Evolutionary conservation across 345 rosid species (phyloP).

Genomic region (Orychophragmus violaceus): DNA sequence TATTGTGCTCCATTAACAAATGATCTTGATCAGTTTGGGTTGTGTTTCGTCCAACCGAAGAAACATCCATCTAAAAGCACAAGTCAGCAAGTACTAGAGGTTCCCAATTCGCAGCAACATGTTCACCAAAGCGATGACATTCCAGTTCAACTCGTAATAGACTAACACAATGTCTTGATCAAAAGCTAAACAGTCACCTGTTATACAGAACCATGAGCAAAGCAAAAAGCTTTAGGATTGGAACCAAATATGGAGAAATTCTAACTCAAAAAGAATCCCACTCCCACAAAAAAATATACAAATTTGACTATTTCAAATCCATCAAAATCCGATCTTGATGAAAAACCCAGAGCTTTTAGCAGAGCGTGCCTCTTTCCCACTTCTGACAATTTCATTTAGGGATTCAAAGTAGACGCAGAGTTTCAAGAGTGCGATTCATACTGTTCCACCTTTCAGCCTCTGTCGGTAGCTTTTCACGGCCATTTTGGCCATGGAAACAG

Average conservation of each 20-base stretch:
- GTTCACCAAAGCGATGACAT: not conserved
- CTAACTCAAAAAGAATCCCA: no score
- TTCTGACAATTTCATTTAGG: no score
- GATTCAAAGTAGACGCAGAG: no score
- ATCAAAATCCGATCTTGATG: conserved; percentile 1
- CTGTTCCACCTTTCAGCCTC: no score
- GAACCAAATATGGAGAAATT: not conserved
- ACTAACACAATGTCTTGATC: not conserved
- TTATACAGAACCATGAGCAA: not conserved
- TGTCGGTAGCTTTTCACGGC: no score
- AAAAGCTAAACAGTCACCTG: conserved; percentile 12
- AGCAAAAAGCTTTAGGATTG: not conserved
- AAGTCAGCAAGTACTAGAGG: conserved; percentile 5
- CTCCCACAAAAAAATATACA: conserved; percentile 14
- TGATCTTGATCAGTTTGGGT: conserved; percentile 43
- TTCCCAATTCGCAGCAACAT: conserved; percentile 4
- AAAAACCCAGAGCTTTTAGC: no score
- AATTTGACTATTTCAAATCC: conserved; percentile 13
- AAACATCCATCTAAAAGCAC: conserved; percentile 53
- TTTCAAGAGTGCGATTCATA: no score
- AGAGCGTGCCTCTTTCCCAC: no score
- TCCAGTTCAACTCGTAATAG: not conserved
- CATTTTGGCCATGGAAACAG: no score
- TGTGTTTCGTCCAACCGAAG: conserved; percentile 37
- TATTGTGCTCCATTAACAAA: conserved; percentile 59